These are phyloP conservation scores for Lathyrus oleraceus DNA, from an alignment of 306 rosid species.

Conservation along the genomic window DNA sequence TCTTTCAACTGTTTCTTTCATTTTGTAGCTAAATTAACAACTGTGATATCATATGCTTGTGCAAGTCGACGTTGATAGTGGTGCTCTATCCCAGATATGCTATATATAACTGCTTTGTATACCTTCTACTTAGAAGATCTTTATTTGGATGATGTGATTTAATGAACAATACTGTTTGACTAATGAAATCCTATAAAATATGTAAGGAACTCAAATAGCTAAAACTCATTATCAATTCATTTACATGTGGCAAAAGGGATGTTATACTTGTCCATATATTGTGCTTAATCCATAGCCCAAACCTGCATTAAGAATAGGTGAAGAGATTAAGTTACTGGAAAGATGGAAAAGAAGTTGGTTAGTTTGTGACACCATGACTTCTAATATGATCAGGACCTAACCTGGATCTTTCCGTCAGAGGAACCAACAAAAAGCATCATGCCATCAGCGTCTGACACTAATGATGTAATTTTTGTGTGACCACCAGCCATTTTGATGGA, in stretches of 20 bases:
- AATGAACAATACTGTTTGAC: constrained; percentile 25
- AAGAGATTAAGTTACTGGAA: not conserved
- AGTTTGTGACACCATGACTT: not conserved
- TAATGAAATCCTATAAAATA: constrained; percentile 28
- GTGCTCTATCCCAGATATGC: constrained; percentile 1
- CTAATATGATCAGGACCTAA: constrained; percentile 30
- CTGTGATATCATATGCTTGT: constrained; percentile 13
- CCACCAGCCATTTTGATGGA: constrained; percentile 70
- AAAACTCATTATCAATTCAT: constrained; percentile 26
- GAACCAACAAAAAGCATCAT: constrained; percentile 71
- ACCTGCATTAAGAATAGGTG: constrained; percentile 52
- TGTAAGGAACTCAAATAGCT: constrained; percentile 18
- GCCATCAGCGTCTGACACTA: constrained; percentile 60
- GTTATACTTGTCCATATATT: constrained; percentile 11
- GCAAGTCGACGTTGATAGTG: constrained; percentile 23
- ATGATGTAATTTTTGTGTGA: constrained; percentile 72
- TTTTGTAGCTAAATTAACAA: not conserved
- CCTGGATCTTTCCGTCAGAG: constrained; percentile 90
- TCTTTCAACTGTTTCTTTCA: constrained; percentile 6
- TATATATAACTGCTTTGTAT: constrained; percentile 6
- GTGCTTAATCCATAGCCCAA: constrained; percentile 66
- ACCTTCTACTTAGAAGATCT: constrained; percentile 23
- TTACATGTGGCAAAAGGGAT: constrained; percentile 34
- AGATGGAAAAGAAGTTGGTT: constrained; percentile 13
- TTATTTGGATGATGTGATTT: constrained; percentile 27